phyloP scores from a whole-genome alignment of 257 asterid species.

The Cruciata laevipes region DNA sequence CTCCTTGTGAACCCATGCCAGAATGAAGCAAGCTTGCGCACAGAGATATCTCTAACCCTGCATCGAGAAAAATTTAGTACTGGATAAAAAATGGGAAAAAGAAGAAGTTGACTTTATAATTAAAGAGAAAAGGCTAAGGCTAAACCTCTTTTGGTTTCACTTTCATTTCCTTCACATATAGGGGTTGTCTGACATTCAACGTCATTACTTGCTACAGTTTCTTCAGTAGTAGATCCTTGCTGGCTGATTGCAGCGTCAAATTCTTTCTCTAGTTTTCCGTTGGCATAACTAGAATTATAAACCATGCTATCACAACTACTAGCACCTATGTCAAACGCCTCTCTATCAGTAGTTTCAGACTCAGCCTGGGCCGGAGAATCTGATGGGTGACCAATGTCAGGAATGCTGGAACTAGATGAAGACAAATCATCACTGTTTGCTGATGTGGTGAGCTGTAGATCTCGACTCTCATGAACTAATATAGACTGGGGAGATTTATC shows the following conservation, averaged over 20 bases:
- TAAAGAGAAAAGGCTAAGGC: conserved; percentile 7
- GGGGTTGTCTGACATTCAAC: conserved; percentile 33
- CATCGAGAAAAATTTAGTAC: conserved; percentile 1
- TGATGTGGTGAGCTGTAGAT: conserved; percentile 28
- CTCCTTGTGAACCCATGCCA: conserved; percentile 77
- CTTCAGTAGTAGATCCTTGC: conserved; percentile 30
- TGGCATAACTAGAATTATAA: conserved; percentile 18
- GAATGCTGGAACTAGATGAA: conserved; percentile 24
- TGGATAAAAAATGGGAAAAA: conserved; percentile 7
- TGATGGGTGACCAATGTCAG: conserved; percentile 19
- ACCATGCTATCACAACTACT: conserved; percentile 27
- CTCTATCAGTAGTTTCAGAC: conserved; percentile 21
- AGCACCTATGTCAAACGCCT: conserved; percentile 19
- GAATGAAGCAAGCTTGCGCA: conserved; percentile 65
- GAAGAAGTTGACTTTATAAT: conserved; percentile 2
- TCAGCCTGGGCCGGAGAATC: conserved; percentile 34
- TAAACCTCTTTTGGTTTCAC: conserved; percentile 39
- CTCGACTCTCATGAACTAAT: conserved; percentile 29
- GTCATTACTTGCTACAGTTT: conserved; percentile 25
- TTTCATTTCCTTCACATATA: conserved; percentile 23
- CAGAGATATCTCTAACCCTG: conserved; percentile 79
- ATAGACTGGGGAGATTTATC: conserved; percentile 27
- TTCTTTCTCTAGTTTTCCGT: conserved; percentile 28
- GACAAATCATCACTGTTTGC: conserved; percentile 22
- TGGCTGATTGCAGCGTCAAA: conserved; percentile 23